Conservation (phyloP, 2,329 filamentous ascomycete genomes). For the Aschersonia sp. region DNA sequence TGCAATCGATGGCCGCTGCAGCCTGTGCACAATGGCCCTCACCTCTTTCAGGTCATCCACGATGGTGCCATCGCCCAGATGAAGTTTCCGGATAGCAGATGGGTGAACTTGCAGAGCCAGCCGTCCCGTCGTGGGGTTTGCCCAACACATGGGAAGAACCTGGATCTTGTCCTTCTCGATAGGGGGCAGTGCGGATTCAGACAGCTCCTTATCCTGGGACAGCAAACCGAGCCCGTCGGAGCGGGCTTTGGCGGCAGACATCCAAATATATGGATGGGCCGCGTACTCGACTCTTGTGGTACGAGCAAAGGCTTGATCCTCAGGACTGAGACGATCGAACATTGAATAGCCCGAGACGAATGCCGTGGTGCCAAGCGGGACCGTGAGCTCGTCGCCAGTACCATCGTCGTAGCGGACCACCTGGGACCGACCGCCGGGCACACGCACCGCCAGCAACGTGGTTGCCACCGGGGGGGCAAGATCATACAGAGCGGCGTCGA, state of each 20-base stretch:
- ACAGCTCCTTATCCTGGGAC: slow-evolving; percentile 50
- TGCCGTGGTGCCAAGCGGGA: slow-evolving; percentile 63
- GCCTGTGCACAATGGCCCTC: slow-evolving; percentile 49
- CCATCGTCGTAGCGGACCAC: slow-evolving; percentile 62
- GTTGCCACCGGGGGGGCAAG: slow-evolving; percentile 63
- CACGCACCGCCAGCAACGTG: slow-evolving; percentile 57
- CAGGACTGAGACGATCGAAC: slow-evolving; percentile 50
- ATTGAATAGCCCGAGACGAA: slow-evolving; percentile 60
- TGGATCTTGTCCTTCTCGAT: slow-evolving; percentile 55
- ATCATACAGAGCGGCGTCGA: slow-evolving; percentile 64
- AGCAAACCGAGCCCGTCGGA: slow-evolving; percentile 58
- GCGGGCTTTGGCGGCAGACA: slow-evolving; percentile 52
- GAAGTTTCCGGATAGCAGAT: slow-evolving; percentile 54
- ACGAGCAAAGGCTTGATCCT: slow-evolving; percentile 53
- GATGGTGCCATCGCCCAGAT: slow-evolving; percentile 49
- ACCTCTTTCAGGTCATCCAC: slow-evolving; percentile 55
- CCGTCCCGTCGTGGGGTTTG: slow-evolving; percentile 55
- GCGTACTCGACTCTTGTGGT: slow-evolving; percentile 60
- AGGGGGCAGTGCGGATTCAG: slow-evolving; percentile 43
- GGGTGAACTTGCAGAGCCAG: slow-evolving; percentile 64
- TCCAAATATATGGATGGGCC: slow-evolving; percentile 72
- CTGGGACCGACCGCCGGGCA: slow-evolving; percentile 52
- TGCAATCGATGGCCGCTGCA: slow-evolving; percentile 61
- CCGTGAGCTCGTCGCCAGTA: slow-evolving; percentile 47
- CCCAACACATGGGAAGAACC: slow-evolving; percentile 63